These are phyloP conservation scores for Calonectria henricotiae DNA, from an alignment of 2,329 filamentous ascomycete species.

Conservation along the genomic window DNA sequence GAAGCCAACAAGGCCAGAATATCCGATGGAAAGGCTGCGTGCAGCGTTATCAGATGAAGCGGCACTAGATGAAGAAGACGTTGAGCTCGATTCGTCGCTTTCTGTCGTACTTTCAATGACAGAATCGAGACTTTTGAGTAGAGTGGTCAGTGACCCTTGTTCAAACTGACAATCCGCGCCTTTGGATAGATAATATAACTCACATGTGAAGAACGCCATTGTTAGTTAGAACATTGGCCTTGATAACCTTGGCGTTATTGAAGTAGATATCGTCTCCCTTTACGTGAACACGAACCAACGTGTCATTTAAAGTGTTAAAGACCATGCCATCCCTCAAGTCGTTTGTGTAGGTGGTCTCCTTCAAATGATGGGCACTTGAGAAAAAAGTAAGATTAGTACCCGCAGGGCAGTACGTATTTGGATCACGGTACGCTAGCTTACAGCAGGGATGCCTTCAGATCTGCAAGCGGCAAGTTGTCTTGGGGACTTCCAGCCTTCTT, in stretches of 20 bases:
- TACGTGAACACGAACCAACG: conserved; percentile 37
- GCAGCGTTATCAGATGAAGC: conserved; percentile 26
- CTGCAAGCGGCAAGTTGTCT: conserved; percentile 27
- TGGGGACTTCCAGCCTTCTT: conserved; percentile 42
- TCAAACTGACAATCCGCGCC: no score
- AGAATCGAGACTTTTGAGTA: background rate
- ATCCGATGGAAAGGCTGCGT: conserved; percentile 1
- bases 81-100: background rate
- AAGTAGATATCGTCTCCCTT: conserved; percentile 44
- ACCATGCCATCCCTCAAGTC: conserved; percentile 42
- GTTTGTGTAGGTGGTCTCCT: conserved; percentile 44
- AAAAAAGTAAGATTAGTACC: background rate
- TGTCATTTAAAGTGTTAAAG: conserved; percentile 42
- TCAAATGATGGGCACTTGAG: conserved; percentile 41
- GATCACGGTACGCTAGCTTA: conserved; percentile 9
- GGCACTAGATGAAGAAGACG: conserved; percentile 19
- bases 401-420: no score
- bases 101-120: background rate
- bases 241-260: conserved; percentile 48
- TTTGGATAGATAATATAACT: background rate
- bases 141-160: background rate
- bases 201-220: conserved; percentile 48
- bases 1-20: conserved; percentile 6
- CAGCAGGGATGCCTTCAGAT: conserved; percentile 37
- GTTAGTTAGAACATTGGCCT: conserved; percentile 46